Evolutionary conservation across 495 filamentous ascomycete species (phyloP), one percentile per base, ranked within the genome.

Genomic region (Talaromyces stipitatus): DNA sequence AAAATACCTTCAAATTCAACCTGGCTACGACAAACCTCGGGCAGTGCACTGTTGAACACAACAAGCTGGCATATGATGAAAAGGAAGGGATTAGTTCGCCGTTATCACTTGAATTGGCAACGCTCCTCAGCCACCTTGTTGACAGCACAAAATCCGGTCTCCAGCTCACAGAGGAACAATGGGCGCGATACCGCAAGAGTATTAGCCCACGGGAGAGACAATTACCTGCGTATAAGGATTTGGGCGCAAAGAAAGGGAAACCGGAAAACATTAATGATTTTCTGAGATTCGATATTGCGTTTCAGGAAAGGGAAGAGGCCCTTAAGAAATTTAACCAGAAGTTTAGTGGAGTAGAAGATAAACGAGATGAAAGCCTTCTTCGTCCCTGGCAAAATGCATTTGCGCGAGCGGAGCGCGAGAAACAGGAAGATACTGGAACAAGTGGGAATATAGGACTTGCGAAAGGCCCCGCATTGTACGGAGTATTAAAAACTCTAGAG

Each of bases 101-200:
- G 0, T 60, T 64, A 2, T 84, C 87, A 1, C 75, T 85, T 18
- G 70, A 79, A 14, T 66, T 95, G 2, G 85, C 85, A 45, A 79
- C 78, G 23, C 77, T 97, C 0, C 82, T 95, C 8, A 87, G 90
- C 45, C 75, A 86, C 32, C 71, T 97, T 4, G 89, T 96, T 4
- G 92, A 97, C 62, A 82, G 85, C 12, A 77, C 82, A 12, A 97
- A 97, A 63, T 83, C 87, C 33, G 91, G 92, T 9, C 65, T 75
- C 0, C 69, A 71, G n/a, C 86, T 95, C 29, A 78, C 73, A 18
- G 73, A 82, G 10, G 65, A 74, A 0, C 76, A 80, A 24, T 90
- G 82, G 81, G 57, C 72, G 3, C 43, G 61, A 24, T 77, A 85
- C 29, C 74, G 74, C 14, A 73, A 74, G 57, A 72, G 66, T 4